Percentiles rank a stretch among this genome's conserved stretches.
phyloP scores from a whole-genome alignment of 164 flowering plant genomes.

The Piper longum region DNA sequence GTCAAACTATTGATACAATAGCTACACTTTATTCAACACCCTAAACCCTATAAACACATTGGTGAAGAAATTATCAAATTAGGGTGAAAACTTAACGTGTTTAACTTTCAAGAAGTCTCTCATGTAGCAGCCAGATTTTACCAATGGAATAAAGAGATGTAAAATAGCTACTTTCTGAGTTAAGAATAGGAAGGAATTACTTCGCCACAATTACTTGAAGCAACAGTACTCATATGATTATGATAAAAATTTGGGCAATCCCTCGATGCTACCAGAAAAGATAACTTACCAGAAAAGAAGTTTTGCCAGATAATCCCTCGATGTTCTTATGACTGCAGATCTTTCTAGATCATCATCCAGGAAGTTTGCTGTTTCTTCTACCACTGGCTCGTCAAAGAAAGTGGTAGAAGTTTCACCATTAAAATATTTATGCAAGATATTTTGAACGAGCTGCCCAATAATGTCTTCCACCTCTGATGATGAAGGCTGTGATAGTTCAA shows the following conservation, averaged over 20 bases:
- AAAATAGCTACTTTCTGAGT: too few species aligned
- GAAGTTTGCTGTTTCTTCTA: conserved; percentile 11
- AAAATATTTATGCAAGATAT: conserved; percentile 31
- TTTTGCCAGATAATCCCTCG: conserved; percentile 79
- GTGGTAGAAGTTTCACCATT: conserved; percentile 27
- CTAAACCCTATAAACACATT: too few species aligned
- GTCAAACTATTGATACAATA: too few species aligned
- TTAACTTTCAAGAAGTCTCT: too few species aligned
- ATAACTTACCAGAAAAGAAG: conserved; percentile 67
- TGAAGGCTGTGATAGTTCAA: conserved; percentile 62
- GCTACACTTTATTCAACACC: too few species aligned
- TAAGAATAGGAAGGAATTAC: too few species aligned
- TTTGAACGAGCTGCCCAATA: conserved; percentile 61
- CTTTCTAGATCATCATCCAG: conserved; percentile 20
- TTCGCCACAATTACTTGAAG: too few species aligned
- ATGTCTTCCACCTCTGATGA: conserved; percentile 68
- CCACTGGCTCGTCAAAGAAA: conserved; percentile 18
- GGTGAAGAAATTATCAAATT: too few species aligned
- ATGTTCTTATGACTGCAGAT: conserved; percentile 28
- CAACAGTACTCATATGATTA: background rate
- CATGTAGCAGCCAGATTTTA: too few species aligned
- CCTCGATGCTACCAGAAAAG: too few species aligned
- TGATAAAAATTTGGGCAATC: background rate
- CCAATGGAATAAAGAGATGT: too few species aligned
- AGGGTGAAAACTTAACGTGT: too few species aligned